Percentiles rank a stretch among this genome's conserved stretches.
phyloP scores from a whole-genome alignment of 2,329 filamentous ascomycete species.

The Aspergillus vadensis region DNA sequence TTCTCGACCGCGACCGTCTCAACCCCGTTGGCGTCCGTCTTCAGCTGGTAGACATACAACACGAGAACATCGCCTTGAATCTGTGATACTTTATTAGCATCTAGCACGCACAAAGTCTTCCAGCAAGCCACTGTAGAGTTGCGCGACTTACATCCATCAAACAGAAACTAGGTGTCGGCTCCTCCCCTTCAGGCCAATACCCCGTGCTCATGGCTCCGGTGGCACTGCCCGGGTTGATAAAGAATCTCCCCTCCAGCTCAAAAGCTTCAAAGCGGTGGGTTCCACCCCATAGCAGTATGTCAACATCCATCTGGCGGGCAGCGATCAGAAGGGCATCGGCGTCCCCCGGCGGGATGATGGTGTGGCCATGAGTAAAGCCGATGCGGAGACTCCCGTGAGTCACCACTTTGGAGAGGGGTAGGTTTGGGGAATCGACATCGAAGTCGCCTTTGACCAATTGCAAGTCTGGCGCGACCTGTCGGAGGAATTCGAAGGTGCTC shows the following conservation, averaged over 20 bases:
- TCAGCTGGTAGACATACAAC: constrained; percentile 87
- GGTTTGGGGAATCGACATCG: constrained; percentile 66
- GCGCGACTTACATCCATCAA: constrained; percentile 84
- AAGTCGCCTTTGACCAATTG: constrained; percentile 72
- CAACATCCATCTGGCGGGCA: constrained; percentile 70
- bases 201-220: constrained; percentile 66
- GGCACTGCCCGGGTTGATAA: constrained; percentile 69
- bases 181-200: constrained; percentile 62
- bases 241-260: constrained; percentile 72
- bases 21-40: constrained; percentile 73
- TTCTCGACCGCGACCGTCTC: constrained; percentile 84
- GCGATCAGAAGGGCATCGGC: constrained; percentile 68
- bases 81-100: constrained; percentile 48
- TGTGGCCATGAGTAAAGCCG: constrained; percentile 71
- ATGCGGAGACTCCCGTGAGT: constrained; percentile 69
- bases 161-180: constrained; percentile 88
- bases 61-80: constrained; percentile 95
- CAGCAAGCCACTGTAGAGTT: background rate
- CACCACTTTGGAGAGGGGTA: constrained; percentile 68
- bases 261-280: constrained; percentile 72
- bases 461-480: constrained; percentile 70
- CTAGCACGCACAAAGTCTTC: background rate
- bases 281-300: constrained; percentile 69
- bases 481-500: constrained; percentile 77
- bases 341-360: constrained; percentile 68